phyloP scores from a whole-genome alignment of 1,139 yeast genomes.

The Diutina catenulata region DNA sequence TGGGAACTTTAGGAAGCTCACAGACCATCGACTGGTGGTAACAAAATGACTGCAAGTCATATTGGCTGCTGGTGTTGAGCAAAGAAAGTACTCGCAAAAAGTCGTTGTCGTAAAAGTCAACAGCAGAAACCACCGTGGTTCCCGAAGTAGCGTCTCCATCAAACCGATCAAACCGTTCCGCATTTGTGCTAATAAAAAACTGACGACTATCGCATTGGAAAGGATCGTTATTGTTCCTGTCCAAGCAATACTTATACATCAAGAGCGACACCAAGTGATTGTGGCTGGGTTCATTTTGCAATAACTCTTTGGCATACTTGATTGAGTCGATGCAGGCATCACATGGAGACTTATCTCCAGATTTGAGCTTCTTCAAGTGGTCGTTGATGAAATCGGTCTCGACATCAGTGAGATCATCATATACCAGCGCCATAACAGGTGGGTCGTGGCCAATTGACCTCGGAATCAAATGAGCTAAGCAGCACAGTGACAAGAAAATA shows the following conservation, averaged over 20 bases:
- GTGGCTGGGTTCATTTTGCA: constrained; percentile 21
- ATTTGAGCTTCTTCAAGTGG: constrained; percentile 14
- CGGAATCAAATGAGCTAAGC: too few species aligned
- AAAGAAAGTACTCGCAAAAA: constrained; percentile 24
- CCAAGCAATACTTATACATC: constrained; percentile 25
- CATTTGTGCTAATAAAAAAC: constrained; percentile 27
- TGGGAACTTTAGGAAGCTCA: constrained; percentile 10
- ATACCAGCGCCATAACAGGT: not conserved
- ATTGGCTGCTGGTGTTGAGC: constrained; percentile 9
- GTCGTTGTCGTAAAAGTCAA: constrained; percentile 29
- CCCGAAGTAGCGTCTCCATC: too few species aligned
- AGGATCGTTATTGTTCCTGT: constrained; percentile 18
- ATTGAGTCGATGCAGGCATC: constrained; percentile 26
- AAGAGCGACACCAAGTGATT: constrained; percentile 25
- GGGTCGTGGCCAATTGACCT: too few species aligned
- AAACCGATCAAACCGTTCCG: constrained; percentile 9
- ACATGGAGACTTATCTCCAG: constrained; percentile 22
- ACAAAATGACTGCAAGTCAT: constrained; percentile 9
- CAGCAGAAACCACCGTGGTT: constrained; percentile 9
- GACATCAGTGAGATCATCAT: not conserved
- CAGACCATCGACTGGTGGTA: constrained; percentile 10
- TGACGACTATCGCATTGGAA: constrained; percentile 23
- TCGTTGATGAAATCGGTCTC: constrained; percentile 22
- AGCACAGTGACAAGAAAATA: too few species aligned
- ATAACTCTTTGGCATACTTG: constrained; percentile 18